phyloP scores from a whole-genome alignment of 75 land plant species.

The Gnetum montanum region DNA sequence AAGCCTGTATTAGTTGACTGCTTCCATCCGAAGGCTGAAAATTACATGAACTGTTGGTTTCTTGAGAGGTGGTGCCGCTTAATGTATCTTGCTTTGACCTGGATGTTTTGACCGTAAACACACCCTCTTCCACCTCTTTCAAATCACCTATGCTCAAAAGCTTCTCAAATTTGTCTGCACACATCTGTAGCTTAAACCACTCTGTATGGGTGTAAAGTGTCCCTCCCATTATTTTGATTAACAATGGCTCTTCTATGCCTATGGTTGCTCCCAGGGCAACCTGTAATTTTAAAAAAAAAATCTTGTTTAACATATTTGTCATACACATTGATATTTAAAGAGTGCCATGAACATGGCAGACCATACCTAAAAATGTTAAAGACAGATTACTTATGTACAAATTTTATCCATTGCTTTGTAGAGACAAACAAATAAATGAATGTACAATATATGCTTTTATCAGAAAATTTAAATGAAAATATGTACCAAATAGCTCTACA shows the following conservation, averaged over 20 bases:
- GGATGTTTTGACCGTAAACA: slow-evolving; percentile 10
- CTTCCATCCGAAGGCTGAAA: slow-evolving; percentile 32
- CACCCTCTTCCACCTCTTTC: slow-evolving; percentile 45
- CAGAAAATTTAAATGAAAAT: too few relatives aligned
- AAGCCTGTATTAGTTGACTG: slow-evolving; percentile 41
- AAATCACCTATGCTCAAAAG: slow-evolving; percentile 54
- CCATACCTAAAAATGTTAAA: too few relatives aligned
- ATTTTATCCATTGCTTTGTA: too few relatives aligned
- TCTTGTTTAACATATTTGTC: neutral
- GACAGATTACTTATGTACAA: too few relatives aligned
- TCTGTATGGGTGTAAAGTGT: slow-evolving; percentile 73
- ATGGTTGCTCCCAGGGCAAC: slow-evolving; percentile 74
- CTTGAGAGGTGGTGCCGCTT: slow-evolving; percentile 35
- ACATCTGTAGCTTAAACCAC: slow-evolving; percentile 98
- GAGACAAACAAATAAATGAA: too few relatives aligned
- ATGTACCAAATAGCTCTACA: too few relatives aligned
- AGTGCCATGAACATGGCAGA: too few relatives aligned
- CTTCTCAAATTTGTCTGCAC: slow-evolving; percentile 79
- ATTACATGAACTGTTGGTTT: slow-evolving; percentile 27
- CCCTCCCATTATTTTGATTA: slow-evolving; percentile 85
- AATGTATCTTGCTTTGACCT: slow-evolving; percentile 20
- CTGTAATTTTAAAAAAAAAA: slow-evolving; percentile 39
- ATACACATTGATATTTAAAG: too few relatives aligned
- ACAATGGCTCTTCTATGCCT: slow-evolving; percentile 87
- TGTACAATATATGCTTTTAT: too few relatives aligned